These are phyloP conservation scores for Ruellia speciosa DNA, from an alignment of 305 asterid genomes.

Conservation along the genomic window DNA sequence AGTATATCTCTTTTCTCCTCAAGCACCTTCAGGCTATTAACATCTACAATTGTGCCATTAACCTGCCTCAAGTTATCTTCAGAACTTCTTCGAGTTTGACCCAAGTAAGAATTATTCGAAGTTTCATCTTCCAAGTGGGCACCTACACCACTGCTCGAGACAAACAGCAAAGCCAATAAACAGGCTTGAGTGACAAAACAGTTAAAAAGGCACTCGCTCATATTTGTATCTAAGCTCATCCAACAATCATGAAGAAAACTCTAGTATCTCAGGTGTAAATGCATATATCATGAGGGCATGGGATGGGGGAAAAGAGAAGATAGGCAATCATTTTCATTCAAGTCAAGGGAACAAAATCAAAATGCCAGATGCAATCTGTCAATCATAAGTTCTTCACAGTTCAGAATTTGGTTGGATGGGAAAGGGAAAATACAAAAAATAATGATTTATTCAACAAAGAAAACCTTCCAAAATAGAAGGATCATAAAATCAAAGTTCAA, in stretches of 20 bases:
- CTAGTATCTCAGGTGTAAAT: too few relatives aligned
- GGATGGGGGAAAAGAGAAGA: neutral
- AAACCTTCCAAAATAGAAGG: neutral
- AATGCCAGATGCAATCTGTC: too few relatives aligned
- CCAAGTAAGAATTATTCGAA: constrained; percentile 34
- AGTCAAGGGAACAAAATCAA: neutral
- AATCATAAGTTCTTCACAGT: too few relatives aligned
- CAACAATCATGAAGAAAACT: too few relatives aligned
- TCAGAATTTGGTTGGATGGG: neutral
- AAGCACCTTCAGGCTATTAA: constrained; percentile 56
- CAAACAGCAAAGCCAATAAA: constrained; percentile 9
- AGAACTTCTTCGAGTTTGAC: constrained; percentile 33
- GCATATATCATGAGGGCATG: too few relatives aligned
- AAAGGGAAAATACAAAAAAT: neutral
- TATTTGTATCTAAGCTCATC: too few relatives aligned
- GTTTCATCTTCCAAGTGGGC: constrained; percentile 37
- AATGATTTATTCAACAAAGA: neutral
- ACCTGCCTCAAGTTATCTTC: constrained; percentile 36
- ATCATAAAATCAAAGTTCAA: neutral
- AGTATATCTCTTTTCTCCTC: constrained; percentile 72
- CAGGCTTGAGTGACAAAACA: constrained; percentile 1
- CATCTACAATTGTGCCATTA: constrained; percentile 61
- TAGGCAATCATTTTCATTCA: neutral
- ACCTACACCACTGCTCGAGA: constrained; percentile 33
- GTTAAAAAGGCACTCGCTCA: too few relatives aligned